Base-by-base conservation (phyloP, 768 basidiomycete species). In the Mycena capillaripes region DNA sequence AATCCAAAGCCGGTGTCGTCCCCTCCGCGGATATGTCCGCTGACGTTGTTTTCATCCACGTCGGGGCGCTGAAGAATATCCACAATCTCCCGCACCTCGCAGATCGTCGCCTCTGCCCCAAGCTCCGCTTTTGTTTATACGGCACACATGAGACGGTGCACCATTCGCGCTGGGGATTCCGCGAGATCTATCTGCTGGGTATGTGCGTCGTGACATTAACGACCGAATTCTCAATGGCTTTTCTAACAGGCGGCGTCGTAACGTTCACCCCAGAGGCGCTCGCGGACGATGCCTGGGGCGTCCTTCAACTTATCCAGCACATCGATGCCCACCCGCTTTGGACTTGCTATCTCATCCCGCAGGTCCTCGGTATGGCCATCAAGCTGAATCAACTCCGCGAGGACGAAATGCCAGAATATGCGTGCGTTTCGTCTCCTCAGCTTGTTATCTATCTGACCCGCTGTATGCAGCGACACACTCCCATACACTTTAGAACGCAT, bases 201-300 rank as follows among this genome's bases (percentile, higher is more conserved):
- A 34, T 32, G 61, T 36, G 36, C 29, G 19, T 14, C 7, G 16
- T 7, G 2, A 6, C 23, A n/a, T 53, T 3, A 9, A 12, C 12
- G 16, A 9, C 21, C 19, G 6, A 6, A 17, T 2, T 7, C 19
- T 29, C 8, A 27, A 30, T n/a, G n/a, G n/a, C n/a, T 38, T 19
- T 7, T 57, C 10, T 21, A 23, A 27, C 52, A 69, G 69, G 71
- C 12, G 71, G 71, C 6, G 32, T 69, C 12, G 71, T 64, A 27
- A 72, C 71, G 14, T 72, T 72, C 62, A 68, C 71, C 10, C 60
- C 66, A 5, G 62, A 58, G 11, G 66, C 71, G 23, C 66, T 72
- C 16, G 19, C 46, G 0, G 21, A n/a, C 48, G 71, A 72, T n/a
- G 16, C 71, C 12, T 72, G 66, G 66, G 50, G 55, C 38, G 66